Base-by-base conservation (phyloP, 352 stramenopile species). In the Phytophthora tentaculata region DNA sequence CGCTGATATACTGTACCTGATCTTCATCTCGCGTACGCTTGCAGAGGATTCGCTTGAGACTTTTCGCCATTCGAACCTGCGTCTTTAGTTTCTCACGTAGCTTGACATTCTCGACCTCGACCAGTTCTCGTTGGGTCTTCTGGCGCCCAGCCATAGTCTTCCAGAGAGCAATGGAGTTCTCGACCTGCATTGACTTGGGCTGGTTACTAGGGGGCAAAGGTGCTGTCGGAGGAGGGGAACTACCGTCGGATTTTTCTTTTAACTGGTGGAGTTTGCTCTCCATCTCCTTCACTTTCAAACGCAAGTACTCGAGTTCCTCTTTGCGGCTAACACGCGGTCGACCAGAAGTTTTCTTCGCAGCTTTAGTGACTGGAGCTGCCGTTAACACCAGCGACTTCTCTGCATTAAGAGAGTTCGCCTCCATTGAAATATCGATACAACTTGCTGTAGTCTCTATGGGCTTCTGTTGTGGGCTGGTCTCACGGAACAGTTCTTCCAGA, bases 71-170 rank as follows among this genome's bases (percentile, higher is more conserved):
- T n/a, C 68, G 62, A 44, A 83, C 62, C 48, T 83, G 71, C 2
- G 58, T 69, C 54, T 85, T 79, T 3, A 85, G 66, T 23, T 83
- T 80, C 16, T 69, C 39, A 28, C 72, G 71, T n/a, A 88, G 61
- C 24, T 72, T 71, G 19, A 53, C 58, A 56, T 88, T 84, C 50
- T 85, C 77, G 2, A 60, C 47, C 54, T 84, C 74, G 9, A 72
- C 63, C 19, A 56, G 35, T 22, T 77, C 62, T 1, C 74, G 71
- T 54, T 82, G 74, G 10, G 57, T 63, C 32, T 73, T 75, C 56
- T 88, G 79, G 10, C 75, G 63, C 26, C 59, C 48, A 9, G 79
- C 77, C 35, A 88, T 52, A 0, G 72, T 66, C 20, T 78, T 71
- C 79, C 79, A 88, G 10, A 77, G 61, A 13, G 56, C 65, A 10